Evolutionary conservation across 306 rosid species (phyloP), one percentile per base, ranked within the genome.

Genomic region (Hippophae tibetana): DNA sequence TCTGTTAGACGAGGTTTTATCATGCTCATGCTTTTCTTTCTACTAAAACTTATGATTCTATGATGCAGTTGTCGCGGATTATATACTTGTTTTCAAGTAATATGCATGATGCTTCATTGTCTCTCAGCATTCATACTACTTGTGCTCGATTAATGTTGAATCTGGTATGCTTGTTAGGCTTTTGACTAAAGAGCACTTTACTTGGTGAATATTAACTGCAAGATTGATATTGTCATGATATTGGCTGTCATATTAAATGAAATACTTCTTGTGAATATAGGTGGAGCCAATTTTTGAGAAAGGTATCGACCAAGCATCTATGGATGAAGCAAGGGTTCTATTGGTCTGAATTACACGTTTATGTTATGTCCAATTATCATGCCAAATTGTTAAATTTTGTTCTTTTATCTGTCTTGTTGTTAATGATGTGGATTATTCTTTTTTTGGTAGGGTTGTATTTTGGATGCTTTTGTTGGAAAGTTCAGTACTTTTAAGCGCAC

Each of bases 221-320:
- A 60, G 14, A 10, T 68, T 70, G 14, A 54, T 12, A 61, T 51
- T 64, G 57, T 62, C 8, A 58, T 73, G 68, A 47, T 68, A 52
- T 58, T 69, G 52, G 49, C 38, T 50, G 50, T 44, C 64, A 48
- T 40, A 13, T 77, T 72, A 52, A 48, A 51, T 26, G 67, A 56
- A 46, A 49, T 63, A n/a, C 60, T 68, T 72, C 61, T 62, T 23
- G 66, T 76, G 78, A 72, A 63, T 64, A 18, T 70, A 93, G 99
- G 99, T 93, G 83, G 99, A 93, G 78, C 97, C 99, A 60, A 88
- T 93, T 72, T 93, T 82, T 70, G 99, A 93, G 81, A 93, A 88
- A 77, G 97, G 99, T 61, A 82, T 93, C 26, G 97, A 93, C 78
- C 99, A 79, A 71, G 84, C 76, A 55, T 88, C 99, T 58, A 93